These are phyloP conservation scores for Datisca glomerata DNA, from an alignment of 306 rosid genomes.

Conservation along the genomic window DNA sequence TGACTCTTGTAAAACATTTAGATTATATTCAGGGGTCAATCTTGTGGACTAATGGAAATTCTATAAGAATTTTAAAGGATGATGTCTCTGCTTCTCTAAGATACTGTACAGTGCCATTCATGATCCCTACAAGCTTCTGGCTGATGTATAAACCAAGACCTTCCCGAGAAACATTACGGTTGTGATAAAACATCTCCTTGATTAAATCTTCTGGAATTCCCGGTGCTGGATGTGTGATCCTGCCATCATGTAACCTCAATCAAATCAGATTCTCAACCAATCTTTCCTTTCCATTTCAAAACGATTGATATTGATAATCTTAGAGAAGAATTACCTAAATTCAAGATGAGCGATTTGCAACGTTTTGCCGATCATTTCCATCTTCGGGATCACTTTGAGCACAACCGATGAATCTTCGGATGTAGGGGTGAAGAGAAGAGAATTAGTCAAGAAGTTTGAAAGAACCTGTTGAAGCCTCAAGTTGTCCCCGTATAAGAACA, in stretches of 20 bases:
- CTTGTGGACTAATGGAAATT: slow-evolving; percentile 19
- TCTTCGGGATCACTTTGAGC: slow-evolving; percentile 15
- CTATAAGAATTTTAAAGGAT: slow-evolving; percentile 21
- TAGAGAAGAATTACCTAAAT: slow-evolving; percentile 18
- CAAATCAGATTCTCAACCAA: neutral
- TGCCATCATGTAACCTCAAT: slow-evolving; percentile 9
- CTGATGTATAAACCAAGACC: slow-evolving; percentile 24
- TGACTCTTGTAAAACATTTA: no score
- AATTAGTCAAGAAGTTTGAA: slow-evolving; percentile 22
- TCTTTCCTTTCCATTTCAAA: slow-evolving; percentile 1
- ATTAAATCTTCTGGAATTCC: slow-evolving; percentile 27
- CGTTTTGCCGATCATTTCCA: slow-evolving; percentile 24
- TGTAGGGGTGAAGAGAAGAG: slow-evolving; percentile 20
- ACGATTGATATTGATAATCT: neutral
- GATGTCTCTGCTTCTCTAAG: slow-evolving; percentile 24
- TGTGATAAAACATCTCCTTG: slow-evolving; percentile 25
- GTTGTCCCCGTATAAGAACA: slow-evolving; percentile 31
- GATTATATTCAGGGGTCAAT: no score
- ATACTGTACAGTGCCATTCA: slow-evolving; percentile 37
- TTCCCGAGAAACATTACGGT: slow-evolving; percentile 19
- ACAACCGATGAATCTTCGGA: slow-evolving; percentile 15
- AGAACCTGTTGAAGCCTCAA: slow-evolving; percentile 30
- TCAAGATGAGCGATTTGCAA: slow-evolving; percentile 29
- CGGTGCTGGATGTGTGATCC: slow-evolving; percentile 28
- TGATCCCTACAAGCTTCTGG: slow-evolving; percentile 31